Percentiles rank a stretch among this genome's conserved stretches.
phyloP scores from a whole-genome alignment of 495 filamentous ascomycete species.

The Podospora tetraspora region DNA sequence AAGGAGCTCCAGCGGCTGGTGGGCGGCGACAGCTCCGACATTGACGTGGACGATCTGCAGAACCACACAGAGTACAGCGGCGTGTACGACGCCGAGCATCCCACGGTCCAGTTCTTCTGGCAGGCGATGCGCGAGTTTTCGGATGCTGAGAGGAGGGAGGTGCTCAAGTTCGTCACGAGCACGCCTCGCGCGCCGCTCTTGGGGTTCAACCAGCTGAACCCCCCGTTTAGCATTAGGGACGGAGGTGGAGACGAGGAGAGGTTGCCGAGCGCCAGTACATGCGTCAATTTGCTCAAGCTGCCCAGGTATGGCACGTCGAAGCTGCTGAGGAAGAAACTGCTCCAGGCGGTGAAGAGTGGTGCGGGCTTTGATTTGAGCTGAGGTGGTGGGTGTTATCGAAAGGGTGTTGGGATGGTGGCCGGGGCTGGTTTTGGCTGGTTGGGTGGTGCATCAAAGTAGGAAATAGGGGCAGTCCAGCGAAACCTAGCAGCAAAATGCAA shows the following conservation, averaged over 20 bases:
- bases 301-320: slow-evolving; percentile 67
- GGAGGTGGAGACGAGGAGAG: slow-evolving; percentile 71
- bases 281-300: slow-evolving; percentile 91
- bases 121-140: slow-evolving; percentile 70
- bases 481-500: neutral
- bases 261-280: slow-evolving; percentile 92
- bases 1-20: slow-evolving; percentile 87
- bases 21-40: slow-evolving; percentile 75
- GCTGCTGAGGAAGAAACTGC: slow-evolving; percentile 66
- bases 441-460: neutral
- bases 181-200: slow-evolving; percentile 88
- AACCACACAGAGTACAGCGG: slow-evolving; percentile 82
- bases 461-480: neutral
- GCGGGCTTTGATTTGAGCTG: slow-evolving; percentile 93
- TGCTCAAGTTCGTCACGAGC: slow-evolving; percentile 93
- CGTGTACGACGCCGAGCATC: slow-evolving; percentile 79
- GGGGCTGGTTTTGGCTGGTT: neutral
- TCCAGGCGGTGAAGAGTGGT: slow-evolving; percentile 87
- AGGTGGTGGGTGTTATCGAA: neutral
- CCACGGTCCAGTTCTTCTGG: slow-evolving; percentile 85
- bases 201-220: slow-evolving; percentile 81
- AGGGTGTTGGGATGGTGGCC: neutral
- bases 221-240: slow-evolving; percentile 85
- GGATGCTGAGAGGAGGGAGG: slow-evolving; percentile 72
- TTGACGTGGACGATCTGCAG: slow-evolving; percentile 84